Evolutionary conservation across 441 rosid species (phyloP), one percentile per base, ranked within the genome.

Genomic region (Bocquillonia castaneifolia): DNA sequence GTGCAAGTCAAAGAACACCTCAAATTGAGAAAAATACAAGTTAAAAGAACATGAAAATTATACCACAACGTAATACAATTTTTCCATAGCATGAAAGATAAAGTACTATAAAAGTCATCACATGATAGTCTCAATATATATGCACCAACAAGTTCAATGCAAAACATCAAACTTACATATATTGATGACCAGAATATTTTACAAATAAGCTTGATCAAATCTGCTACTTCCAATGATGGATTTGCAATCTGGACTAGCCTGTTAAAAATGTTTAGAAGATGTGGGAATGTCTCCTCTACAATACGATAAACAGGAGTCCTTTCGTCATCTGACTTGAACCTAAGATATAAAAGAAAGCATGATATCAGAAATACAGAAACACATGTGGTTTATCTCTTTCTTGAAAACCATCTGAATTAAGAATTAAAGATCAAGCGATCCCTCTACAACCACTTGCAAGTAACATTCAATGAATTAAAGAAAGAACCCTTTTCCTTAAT

Each of bases 171-270:
- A 81, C 99, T 86, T 81, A 94, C 99, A 77, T 94, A 94, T 68
- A 92, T 90, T 9, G 97, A 87, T 56, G 99, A 94, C 98, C 97
- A 94, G 86, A 94, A 94, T 73, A 94, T 92, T 84, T 94, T 94
- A 74, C 97, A 94, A 53, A 94, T 85, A 76, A 94, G 98, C 88
- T 94, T 92, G 78, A 94, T 88, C 77, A 90, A 80, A 77, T 94
- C 99, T 14, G 98, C 94, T 69, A 92, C 82, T 86, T 90, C 98
- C 48, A 94, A 57, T 29, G 98, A 73, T 47, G 98, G 97, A 76
- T 84, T 90, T 48, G 77, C 83, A 69, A 94, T 81, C 72, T 87
- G 94, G 73, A 86, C 84, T 69, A 94, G 98, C 76, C 79, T 80
- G 67, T 76, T 86, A 68, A 92, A 92, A 62, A 90, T 90, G 74